A percentile compares a stretch with the other conserved stretches of the same genome.
phyloP scores from a whole-genome alignment of 1,284 basidiomycete genomes.

The Rugiboletus extremiorientalis region DNA sequence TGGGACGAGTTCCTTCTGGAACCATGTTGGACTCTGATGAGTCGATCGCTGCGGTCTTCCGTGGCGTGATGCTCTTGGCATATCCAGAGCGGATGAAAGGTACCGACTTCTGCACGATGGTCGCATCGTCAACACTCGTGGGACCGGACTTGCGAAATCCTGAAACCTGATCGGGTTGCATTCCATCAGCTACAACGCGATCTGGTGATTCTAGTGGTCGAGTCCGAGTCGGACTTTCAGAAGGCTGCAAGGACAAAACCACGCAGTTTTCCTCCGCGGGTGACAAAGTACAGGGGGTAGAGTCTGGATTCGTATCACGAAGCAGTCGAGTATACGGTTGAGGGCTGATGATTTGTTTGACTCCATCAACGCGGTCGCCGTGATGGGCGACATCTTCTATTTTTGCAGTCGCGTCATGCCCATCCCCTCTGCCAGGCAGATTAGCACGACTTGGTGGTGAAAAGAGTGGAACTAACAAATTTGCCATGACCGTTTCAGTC shows the following conservation, averaged over 20 bases:
- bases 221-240: not conserved
- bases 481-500: not conserved
- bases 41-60: not conserved
- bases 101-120: not conserved
- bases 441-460: not conserved
- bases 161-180: not conserved
- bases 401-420: too few relatives aligned
- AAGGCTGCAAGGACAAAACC: not conserved
- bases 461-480: conserved; percentile 2
- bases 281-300: not conserved
- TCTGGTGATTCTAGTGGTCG: not conserved
- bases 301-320: not conserved
- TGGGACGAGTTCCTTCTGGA: not conserved
- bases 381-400: not conserved
- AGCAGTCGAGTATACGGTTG: not conserved
- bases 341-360: not conserved
- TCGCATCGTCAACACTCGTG: not conserved
- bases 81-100: not conserved
- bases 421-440: not conserved
- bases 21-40: not conserved
- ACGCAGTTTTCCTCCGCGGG: not conserved
- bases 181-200: not conserved
- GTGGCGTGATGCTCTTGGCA: not conserved
- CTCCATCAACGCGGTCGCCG: not conserved
- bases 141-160: not conserved